A percentile compares a stretch with the other conserved stretches of the same genome.
These are phyloP conservation scores for Macadamia integrifolia DNA, from an alignment of 164 flowering plant species.

Conservation along the genomic window DNA sequence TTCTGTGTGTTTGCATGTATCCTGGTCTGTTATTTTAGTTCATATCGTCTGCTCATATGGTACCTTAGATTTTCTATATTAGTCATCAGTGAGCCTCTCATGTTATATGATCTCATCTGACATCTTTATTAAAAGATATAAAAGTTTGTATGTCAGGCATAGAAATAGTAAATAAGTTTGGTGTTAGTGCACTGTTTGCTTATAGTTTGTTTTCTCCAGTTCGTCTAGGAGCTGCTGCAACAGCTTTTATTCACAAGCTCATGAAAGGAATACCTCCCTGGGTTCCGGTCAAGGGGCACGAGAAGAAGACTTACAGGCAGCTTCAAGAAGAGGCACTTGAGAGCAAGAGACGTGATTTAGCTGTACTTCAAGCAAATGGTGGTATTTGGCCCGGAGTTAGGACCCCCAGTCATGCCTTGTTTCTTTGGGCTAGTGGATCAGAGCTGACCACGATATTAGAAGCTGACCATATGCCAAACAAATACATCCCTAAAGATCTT, in stretches of 20 bases:
- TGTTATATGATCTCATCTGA: not conserved
- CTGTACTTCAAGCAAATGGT: slow-evolving; percentile 78
- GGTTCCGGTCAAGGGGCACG: slow-evolving; percentile 85
- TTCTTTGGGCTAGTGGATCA: slow-evolving; percentile 97
- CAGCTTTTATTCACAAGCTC: slow-evolving; percentile 72
- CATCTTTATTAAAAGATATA: not conserved
- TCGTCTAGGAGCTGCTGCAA: slow-evolving; percentile 81
- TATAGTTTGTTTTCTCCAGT: slow-evolving; percentile 40
- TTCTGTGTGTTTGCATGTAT: not conserved
- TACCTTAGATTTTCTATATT: not conserved
- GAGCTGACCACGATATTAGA: slow-evolving; percentile 72
- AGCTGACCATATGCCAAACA: slow-evolving; percentile 93
- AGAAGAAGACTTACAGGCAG: slow-evolving; percentile 75
- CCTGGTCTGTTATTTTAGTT: not conserved
- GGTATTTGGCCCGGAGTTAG: slow-evolving; percentile 93
- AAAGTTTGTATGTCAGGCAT: slow-evolving; percentile 4
- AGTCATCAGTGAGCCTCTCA: not conserved
- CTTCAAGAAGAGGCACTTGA: slow-evolving; percentile 88
- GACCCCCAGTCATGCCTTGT: slow-evolving; percentile 82
- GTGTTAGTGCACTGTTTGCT: not conserved
- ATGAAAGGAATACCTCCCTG: slow-evolving; percentile 89
- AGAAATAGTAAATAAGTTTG: too few relatives aligned
- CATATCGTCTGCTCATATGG: not conserved
- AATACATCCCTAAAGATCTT: slow-evolving; percentile 80
- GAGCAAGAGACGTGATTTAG: slow-evolving; percentile 78